These are phyloP conservation scores for Chenopodium suecicum DNA, from an alignment of 148 eudicot species.

Conservation along the genomic window DNA sequence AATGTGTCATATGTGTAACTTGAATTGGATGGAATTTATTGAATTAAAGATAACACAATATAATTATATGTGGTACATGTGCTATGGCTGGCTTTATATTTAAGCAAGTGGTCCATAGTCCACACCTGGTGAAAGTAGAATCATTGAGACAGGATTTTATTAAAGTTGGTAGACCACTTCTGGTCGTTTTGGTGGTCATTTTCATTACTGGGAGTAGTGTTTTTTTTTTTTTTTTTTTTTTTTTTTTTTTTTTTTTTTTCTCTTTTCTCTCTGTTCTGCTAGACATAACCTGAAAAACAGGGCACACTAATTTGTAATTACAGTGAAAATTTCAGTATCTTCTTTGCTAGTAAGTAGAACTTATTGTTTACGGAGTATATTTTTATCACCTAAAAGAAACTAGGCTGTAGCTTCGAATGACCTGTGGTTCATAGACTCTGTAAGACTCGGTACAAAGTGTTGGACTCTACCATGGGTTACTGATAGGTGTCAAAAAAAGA, in stretches of 20 bases:
- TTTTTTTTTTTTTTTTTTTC: not conserved
- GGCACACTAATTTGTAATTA: not conserved
- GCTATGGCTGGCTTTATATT: not conserved
- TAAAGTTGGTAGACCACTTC: not conserved
- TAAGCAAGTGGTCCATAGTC: conserved; percentile 11
- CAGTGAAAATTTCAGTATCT: not conserved
- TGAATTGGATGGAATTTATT: not conserved
- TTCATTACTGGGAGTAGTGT: not conserved
- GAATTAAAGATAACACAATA: not conserved
- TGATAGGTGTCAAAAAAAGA: not conserved
- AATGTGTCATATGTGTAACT: not conserved
- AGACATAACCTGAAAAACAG: not conserved
- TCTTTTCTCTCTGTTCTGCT: not conserved
- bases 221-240: no score
- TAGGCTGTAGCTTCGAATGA: not conserved
- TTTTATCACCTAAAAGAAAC: not conserved
- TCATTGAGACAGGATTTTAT: not conserved
- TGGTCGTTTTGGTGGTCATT: not conserved
- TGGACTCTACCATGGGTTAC: not conserved
- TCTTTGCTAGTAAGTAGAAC: not conserved
- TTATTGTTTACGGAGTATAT: not conserved
- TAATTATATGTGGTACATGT: conserved; percentile 10
- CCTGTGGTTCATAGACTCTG: not conserved
- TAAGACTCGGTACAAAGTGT: not conserved
- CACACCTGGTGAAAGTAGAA: not conserved